phyloP scores from a whole-genome alignment of 306 rosid species.

The Mimosa pudica region DNA sequence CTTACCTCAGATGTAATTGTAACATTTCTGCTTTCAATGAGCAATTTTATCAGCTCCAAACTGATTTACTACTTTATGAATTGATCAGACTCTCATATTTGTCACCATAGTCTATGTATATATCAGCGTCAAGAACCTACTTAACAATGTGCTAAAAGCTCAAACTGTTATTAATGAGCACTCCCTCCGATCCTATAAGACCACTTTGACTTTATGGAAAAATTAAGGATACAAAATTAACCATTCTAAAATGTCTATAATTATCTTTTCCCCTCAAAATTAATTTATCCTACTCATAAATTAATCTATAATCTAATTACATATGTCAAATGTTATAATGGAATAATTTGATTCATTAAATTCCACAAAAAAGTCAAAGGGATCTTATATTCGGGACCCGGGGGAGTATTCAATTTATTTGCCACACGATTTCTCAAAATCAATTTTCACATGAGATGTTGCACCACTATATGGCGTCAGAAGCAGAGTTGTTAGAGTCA shows the following conservation, averaged over 20 bases:
- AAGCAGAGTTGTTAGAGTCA: neutral
- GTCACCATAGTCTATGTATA: neutral
- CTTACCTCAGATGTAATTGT: neutral
- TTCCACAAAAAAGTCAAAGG: too few species aligned
- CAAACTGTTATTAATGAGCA: neutral
- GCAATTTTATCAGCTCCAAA: neutral
- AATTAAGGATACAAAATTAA: too few species aligned
- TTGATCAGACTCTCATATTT: neutral
- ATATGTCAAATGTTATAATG: too few species aligned
- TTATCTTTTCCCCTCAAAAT: too few species aligned
- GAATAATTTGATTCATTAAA: too few species aligned
- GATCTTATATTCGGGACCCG: too few species aligned
- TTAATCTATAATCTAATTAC: too few species aligned
- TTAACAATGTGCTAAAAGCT: neutral
- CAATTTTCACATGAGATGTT: neutral
- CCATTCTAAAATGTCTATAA: too few species aligned
- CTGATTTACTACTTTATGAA: neutral
- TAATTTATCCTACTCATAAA: too few species aligned
- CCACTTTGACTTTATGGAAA: too few species aligned
- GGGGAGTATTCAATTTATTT: neutral
- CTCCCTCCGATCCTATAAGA: too few species aligned
- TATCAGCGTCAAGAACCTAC: neutral
- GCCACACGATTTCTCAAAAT: neutral
- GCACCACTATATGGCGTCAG: neutral
- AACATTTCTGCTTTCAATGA: neutral